phyloP scores from a whole-genome alignment of 2,329 filamentous ascomycete species.

The Xylariaceae sp. region DNA sequence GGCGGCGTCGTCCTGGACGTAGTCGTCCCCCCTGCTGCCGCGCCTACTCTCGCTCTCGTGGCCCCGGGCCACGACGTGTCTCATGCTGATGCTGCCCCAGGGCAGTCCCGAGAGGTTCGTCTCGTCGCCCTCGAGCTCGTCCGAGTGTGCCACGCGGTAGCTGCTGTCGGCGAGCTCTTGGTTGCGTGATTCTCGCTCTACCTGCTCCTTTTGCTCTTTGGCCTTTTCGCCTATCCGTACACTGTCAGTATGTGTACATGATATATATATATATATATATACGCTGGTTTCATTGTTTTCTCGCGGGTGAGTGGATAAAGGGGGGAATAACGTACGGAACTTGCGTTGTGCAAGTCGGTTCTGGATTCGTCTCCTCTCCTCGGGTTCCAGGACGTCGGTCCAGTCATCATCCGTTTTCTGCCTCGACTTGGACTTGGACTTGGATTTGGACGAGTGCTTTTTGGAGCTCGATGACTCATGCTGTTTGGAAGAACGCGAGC shows the following conservation, averaged over 20 bases:
- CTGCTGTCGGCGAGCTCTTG: slow-evolving; percentile 63
- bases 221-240: slow-evolving; percentile 66
- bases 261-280: neutral
- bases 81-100: slow-evolving; percentile 71
- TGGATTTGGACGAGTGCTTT: slow-evolving; percentile 34
- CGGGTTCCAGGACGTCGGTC: slow-evolving; percentile 69
- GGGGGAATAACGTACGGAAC: slow-evolving; percentile 59
- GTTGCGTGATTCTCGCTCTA: slow-evolving; percentile 66
- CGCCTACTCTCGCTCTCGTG: slow-evolving; percentile 52
- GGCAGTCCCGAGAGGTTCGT: slow-evolving; percentile 67
- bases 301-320: neutral
- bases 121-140: slow-evolving; percentile 54
- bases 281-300: neutral
- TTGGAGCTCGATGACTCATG: slow-evolving; percentile 34
- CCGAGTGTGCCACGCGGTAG: slow-evolving; percentile 63
- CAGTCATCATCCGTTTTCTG: slow-evolving; percentile 59
- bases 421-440: slow-evolving; percentile 41
- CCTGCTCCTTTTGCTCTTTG: slow-evolving; percentile 67
- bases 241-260: slow-evolving; percentile 9
- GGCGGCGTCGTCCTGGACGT: slow-evolving; percentile 21
- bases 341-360: slow-evolving; percentile 77
- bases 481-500: slow-evolving; percentile 42
- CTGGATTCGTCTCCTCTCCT: slow-evolving; percentile 73
- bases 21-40: slow-evolving; percentile 24
- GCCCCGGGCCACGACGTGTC: slow-evolving; percentile 53